phyloP scores from a whole-genome alignment of 1,284 basidiomycete species.

The Pseudozyma hubeiensis region DNA sequence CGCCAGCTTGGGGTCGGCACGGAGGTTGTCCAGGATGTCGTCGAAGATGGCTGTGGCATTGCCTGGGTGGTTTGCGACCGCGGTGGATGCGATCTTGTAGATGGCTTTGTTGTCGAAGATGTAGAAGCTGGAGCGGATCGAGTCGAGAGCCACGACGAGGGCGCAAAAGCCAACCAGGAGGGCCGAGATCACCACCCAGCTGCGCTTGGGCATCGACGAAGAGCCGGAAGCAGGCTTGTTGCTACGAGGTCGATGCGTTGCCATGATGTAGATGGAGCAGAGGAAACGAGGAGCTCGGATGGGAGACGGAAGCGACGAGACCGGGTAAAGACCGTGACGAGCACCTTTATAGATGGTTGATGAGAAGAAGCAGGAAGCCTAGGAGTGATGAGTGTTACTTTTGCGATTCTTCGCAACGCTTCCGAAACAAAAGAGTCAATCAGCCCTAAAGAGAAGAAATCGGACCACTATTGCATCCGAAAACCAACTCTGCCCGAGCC shows the following conservation, averaged over 20 bases:
- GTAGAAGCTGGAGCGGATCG: constrained; percentile 54
- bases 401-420: neutral
- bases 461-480: constrained; percentile 6
- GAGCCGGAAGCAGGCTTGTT: constrained; percentile 11
- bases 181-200: constrained; percentile 29
- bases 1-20: constrained; percentile 54
- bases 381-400: neutral
- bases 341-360: constrained; percentile 1
- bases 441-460: neutral
- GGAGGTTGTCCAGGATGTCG: constrained; percentile 56
- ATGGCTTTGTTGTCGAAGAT: constrained; percentile 63
- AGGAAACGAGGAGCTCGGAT: neutral
- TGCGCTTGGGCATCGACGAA: constrained; percentile 16
- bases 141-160: constrained; percentile 36
- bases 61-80: constrained; percentile 54
- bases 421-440: neutral
- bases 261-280: constrained; percentile 17
- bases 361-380: neutral
- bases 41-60: constrained; percentile 63
- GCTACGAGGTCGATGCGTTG: constrained; percentile 37
- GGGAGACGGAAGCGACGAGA: neutral
- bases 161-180: constrained; percentile 37
- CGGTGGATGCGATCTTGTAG: constrained; percentile 51
- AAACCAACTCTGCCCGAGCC: neutral
- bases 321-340: constrained; percentile 29